Evolutionary conservation across 768 basidiomycete species (phyloP).

Genomic region (Tulasnella calospora): DNA sequence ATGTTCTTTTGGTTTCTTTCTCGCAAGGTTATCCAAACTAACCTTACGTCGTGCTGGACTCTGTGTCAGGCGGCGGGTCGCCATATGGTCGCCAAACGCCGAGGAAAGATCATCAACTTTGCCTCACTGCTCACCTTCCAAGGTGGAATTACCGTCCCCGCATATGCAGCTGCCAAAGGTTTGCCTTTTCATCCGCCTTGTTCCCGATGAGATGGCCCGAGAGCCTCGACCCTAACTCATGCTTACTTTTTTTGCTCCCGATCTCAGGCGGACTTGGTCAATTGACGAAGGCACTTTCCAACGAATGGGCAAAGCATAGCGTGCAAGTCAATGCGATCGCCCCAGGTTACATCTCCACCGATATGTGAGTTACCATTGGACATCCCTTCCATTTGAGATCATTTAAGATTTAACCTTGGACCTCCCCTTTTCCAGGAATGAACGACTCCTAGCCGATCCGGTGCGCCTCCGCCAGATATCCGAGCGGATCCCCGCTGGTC

Average conservation of each 20-base stretch:
- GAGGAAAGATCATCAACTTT: conserved; percentile 71
- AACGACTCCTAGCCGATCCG: conserved; percentile 59
- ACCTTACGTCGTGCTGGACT: conserved; percentile 82
- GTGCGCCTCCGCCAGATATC: conserved; percentile 63
- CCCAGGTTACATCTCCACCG: conserved; percentile 84
- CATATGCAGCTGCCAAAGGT: conserved; percentile 89
- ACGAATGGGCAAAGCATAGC: conserved; percentile 87
- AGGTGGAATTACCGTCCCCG: conserved; percentile 70
- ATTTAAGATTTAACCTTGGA: neutral
- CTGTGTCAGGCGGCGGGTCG: conserved; percentile 80
- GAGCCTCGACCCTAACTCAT: neutral
- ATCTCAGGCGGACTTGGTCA: conserved; percentile 58
- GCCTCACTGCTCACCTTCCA: conserved; percentile 57
- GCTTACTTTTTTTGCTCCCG: conserved; percentile 24
- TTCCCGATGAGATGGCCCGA: neutral
- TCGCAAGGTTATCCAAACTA: conserved; percentile 71
- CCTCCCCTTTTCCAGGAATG: conserved; percentile 48
- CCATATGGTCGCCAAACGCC: conserved; percentile 69
- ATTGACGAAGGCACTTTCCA: conserved; percentile 82
- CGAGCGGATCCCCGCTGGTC: conserved; percentile 64
- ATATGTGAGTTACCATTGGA: conserved; percentile 56
- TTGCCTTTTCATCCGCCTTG: neutral
- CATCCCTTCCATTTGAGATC: conserved; percentile 1
- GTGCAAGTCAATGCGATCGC: conserved; percentile 85
- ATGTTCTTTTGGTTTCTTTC: neutral